phyloP scores from a whole-genome alignment of 768 basidiomycete genomes.

The Mycena alexandri region DNA sequence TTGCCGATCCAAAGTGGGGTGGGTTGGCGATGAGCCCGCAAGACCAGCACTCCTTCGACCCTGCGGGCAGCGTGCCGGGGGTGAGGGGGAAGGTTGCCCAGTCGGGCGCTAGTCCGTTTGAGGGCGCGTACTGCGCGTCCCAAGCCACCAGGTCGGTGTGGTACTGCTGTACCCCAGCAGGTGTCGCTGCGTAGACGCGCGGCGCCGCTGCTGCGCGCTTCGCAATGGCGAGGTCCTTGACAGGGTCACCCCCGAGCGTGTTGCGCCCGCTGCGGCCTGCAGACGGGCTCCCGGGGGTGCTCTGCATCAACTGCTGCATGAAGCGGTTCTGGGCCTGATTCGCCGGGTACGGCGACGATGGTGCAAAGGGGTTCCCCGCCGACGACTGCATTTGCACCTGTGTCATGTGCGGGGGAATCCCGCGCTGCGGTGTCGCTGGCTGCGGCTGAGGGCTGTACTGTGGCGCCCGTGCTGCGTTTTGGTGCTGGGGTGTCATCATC shows the following conservation, averaged over 20 bases:
- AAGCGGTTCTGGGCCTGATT: neutral
- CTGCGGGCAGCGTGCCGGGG: conserved; percentile 5
- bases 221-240: neutral
- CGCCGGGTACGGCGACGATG: neutral
- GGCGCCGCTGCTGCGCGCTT: neutral
- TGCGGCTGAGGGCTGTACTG: neutral
- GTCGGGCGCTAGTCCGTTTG: neutral
- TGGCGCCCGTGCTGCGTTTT: neutral
- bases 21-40: neutral
- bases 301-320: neutral
- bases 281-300: neutral
- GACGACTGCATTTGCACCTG: neutral
- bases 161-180: neutral
- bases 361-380: neutral
- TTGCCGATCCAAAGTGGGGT: conserved; percentile 3
- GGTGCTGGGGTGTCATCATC: neutral
- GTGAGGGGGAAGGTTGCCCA: neutral
- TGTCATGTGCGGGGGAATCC: neutral
- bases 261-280: neutral
- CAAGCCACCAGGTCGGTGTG: neutral
- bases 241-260: conserved; percentile 12
- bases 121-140: neutral
- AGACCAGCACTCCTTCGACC: conserved; percentile 21
- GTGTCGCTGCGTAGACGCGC: neutral
- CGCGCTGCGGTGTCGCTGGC: conserved; percentile 3